A percentile compares a stretch with the other conserved stretches of the same genome.
phyloP scores from a whole-genome alignment of 441 rosid genomes.

The Metrosideros polymorpha region DNA sequence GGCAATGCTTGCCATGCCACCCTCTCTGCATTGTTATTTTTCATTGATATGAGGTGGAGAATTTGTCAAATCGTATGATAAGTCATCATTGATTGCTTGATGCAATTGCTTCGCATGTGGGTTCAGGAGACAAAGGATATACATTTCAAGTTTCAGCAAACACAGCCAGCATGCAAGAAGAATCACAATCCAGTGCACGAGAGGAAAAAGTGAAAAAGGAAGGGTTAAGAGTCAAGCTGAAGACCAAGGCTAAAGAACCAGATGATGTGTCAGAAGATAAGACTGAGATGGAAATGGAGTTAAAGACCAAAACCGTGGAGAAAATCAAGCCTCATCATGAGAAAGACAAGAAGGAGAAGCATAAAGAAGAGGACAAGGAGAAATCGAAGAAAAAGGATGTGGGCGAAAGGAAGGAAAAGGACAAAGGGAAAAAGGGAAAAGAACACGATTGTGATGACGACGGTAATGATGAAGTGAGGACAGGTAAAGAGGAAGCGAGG shows the following conservation, averaged over 20 bases:
- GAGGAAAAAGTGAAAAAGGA: not conserved
- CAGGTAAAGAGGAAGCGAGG: not conserved
- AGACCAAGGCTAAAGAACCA: not conserved
- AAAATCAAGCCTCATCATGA: not conserved
- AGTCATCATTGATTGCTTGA: not conserved
- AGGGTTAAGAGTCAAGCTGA: not conserved
- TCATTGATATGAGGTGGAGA: not conserved
- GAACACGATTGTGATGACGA: not conserved
- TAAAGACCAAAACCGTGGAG: not conserved
- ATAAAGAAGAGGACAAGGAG: not conserved
- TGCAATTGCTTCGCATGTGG: not conserved
- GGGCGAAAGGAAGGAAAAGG: constrained; percentile 1
- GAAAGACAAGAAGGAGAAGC: not conserved
- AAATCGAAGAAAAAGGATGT: not conserved
- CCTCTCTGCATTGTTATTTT: not conserved
- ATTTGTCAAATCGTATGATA: not conserved
- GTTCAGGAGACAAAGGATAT: not conserved
- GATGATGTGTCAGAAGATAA: not conserved
- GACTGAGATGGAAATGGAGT: not conserved
- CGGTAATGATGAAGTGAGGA: not conserved
- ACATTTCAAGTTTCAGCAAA: not conserved
- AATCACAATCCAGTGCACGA: not conserved
- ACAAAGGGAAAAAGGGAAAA: not conserved
- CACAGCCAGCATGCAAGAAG: not conserved
- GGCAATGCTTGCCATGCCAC: not conserved